Evolutionary conservation across 2,329 filamentous ascomycete genomes (phyloP), one percentile per base, ranked within the genome.

Genomic region (Trichoderma polysporum): DNA sequence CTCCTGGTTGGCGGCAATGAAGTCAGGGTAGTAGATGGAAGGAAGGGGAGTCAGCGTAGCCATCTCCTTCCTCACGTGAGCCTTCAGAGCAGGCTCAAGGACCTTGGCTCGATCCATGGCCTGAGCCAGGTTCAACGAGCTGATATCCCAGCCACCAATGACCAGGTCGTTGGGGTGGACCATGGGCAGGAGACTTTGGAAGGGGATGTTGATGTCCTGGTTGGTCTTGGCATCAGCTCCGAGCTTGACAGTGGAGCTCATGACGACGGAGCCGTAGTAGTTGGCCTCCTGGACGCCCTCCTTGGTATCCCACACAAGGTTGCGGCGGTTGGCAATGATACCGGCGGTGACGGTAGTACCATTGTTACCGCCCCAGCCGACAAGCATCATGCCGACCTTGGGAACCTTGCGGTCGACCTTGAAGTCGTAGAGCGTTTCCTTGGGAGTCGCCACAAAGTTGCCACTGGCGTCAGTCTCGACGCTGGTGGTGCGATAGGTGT

Each of bases 1-100:
- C 80, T 95, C 94, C 83, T 99, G 95, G 84, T 99, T 99, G 78
- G 95, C 92, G 72, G 95, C 95, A 76, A 99, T 99, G 85, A 99
- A 99, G 81, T 98, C 95, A 1, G 95, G 95, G 80, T 99, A 99
- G 87, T 99, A 99, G 82, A 98, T 91, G 80, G 91, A 94, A 27
- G 93, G 94, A 70, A 98, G 87, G 33, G 95, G 95, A 73, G 90
- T 89, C 89, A 98, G 91, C 73, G 85, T 84, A 69, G 89, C 83
- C 93, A 98, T 94, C 83, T 98, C 92, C 86, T 98, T 97, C 81
- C 89, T 90, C 74, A 99, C 91, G 75, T 91, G 86, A 66, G 85
- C 83, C 87, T 99, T 99, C 75, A 99, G 86, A 33, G 92, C 90
- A n/a, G 95, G 95, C 83, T 98, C 94, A 63, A 99, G 89, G 63